phyloP scores from a whole-genome alignment of 495 filamentous ascomycete species.

The Neurospora sp. region DNA sequence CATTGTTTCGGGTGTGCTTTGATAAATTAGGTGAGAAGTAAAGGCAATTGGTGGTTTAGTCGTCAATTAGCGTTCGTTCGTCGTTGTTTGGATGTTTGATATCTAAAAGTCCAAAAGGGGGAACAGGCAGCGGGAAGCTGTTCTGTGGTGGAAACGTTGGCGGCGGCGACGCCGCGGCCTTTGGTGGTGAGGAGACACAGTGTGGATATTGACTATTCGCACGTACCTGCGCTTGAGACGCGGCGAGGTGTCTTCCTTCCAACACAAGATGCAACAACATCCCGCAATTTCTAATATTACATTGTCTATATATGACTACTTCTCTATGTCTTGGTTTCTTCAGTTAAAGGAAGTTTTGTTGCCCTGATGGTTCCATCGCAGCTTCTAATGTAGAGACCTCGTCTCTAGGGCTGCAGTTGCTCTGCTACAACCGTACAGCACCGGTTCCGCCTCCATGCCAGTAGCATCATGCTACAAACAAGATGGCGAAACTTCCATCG shows the following conservation, averaged over 20 bases:
- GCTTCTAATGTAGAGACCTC: too few species aligned
- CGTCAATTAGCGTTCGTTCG: background rate
- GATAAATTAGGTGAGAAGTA: background rate
- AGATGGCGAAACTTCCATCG: background rate
- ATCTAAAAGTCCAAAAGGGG: background rate
- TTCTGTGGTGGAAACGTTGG: background rate
- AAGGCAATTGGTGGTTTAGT: background rate
- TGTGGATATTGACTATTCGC: background rate
- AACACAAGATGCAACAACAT: background rate
- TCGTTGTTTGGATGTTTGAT: background rate
- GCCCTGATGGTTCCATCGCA: too few species aligned
- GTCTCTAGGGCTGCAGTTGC: too few species aligned
- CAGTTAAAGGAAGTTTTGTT: too few species aligned
- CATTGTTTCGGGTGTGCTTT: slow-evolving; percentile 43
- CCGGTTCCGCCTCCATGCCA: background rate
- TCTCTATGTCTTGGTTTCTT: background rate
- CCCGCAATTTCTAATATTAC: background rate
- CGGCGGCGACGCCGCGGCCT: background rate
- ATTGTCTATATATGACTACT: background rate
- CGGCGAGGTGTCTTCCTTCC: background rate
- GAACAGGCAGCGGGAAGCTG: background rate
- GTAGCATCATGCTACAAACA: background rate
- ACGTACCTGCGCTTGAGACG: background rate
- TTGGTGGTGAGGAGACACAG: background rate
- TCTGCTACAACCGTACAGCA: too few species aligned